Evolutionary conservation across 805 yeast species (phyloP), one percentile per base, ranked within the genome.

Genomic region (Cyberlindnera subsufficiens): DNA sequence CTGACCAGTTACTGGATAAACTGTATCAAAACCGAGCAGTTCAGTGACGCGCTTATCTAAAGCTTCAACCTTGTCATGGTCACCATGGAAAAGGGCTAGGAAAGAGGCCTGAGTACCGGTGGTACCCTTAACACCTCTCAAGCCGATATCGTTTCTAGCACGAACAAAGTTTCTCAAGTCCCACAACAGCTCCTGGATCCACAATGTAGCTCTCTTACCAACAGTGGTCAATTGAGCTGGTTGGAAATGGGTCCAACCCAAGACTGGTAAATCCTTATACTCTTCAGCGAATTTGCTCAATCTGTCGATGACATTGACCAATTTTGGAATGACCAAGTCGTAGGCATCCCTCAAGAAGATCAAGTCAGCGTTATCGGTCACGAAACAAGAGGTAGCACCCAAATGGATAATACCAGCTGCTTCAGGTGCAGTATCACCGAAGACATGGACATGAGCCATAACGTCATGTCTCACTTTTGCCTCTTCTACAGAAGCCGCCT

Each of bases 241-340:
- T 73, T 93, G 99, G 80, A 93, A 93, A 68, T 93, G 99, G 44
- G 99, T 93, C 98, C 98, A 93, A 30, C 99, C 99, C 53, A 93
- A 76, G 35, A 90, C 96, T 31, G 99, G 98, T 67, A 90, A 67
- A 66, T 93, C 98, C 71, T 93, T 93, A 75, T 91, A 79, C 65
- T 86, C 80, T 51, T 88, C 63, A 37, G 99, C 98, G 65, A 93
- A 93, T 63, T 85, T 71, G 46, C 88, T 68, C 63, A 93, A 74
- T 67, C 96, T 79, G 74, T 90, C 84, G 56, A 93, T 93, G 52
- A 93, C 98, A 58, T 93, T 93, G 56, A 89, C 98, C 56, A 93
- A 77, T 68, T 93, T 93, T 50, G 96, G 96, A 63, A 93, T 89
- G 57, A 93, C 69, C 32, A 93, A 67, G 56, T 93, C 99, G 61